Percentiles rank a stretch among this genome's conserved stretches.
Evolutionary conservation across 2,329 filamentous ascomycete species (phyloP).

Genomic region (Coleophoma crateriformis): DNA sequence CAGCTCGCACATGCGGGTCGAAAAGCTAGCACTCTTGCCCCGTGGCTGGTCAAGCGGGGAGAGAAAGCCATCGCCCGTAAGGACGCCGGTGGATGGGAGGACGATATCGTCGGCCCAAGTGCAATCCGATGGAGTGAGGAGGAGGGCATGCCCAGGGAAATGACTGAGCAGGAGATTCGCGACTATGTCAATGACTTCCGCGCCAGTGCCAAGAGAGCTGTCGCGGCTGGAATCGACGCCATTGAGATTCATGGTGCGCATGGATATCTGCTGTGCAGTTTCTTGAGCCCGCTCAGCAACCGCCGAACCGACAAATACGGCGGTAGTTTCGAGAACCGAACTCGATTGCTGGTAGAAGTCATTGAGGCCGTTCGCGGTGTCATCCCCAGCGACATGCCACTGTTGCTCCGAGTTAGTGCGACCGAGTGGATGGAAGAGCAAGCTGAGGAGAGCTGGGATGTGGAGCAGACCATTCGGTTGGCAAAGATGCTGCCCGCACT

Average conservation of each 20-base stretch:
- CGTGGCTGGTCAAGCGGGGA: conserved; percentile 41
- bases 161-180: conserved; percentile 37
- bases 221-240: conserved; percentile 49
- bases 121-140: conserved; percentile 23
- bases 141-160: conserved; percentile 43
- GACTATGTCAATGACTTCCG: conserved; percentile 25
- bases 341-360: conserved; percentile 48
- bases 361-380: conserved; percentile 41
- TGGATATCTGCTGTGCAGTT: conserved; percentile 60
- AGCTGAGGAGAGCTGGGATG: conserved; percentile 13
- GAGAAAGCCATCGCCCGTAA: conserved; percentile 28
- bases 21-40: conserved; percentile 19
- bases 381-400: conserved; percentile 45
- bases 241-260: conserved; percentile 57
- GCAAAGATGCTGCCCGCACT: conserved; percentile 63
- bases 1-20: conserved; percentile 26
- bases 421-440: conserved; percentile 52
- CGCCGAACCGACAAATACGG: conserved; percentile 57
- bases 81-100: conserved; percentile 28
- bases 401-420: conserved; percentile 52
- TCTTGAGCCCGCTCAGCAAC: conserved; percentile 53
- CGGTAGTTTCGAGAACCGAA: conserved; percentile 57
- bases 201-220: conserved; percentile 23
- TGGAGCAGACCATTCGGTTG: conserved; percentile 43
- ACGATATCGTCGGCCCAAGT: conserved; percentile 39